These are phyloP conservation scores for Melaleuca alternifolia DNA, from an alignment of 345 rosid species.

Conservation along the genomic window DNA sequence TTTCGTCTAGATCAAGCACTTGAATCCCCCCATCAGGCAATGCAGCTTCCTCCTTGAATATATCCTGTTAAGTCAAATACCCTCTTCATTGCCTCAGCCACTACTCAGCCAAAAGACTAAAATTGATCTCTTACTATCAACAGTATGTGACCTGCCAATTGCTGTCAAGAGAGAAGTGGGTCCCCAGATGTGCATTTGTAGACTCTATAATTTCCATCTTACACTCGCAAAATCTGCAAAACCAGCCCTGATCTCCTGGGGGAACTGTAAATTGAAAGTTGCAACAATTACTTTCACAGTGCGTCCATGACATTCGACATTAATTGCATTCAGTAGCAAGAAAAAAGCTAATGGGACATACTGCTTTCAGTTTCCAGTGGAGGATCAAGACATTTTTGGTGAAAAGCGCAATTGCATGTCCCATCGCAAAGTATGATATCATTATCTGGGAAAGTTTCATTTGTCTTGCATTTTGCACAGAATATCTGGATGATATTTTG, in stretches of 20 bases:
- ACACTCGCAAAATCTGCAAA: slow-evolving; percentile 81
- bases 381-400: slow-evolving; percentile 90
- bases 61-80: slow-evolving; percentile 41
- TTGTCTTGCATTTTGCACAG: slow-evolving; percentile 82
- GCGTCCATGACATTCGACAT: background rate
- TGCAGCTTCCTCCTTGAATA: slow-evolving; percentile 78
- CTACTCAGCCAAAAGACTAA: background rate
- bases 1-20: slow-evolving; percentile 48
- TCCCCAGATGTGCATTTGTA: slow-evolving; percentile 91
- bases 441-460: slow-evolving; percentile 81
- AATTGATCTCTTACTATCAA: background rate
- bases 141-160: slow-evolving; percentile 62
- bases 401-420: slow-evolving; percentile 86
- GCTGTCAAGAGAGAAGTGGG: slow-evolving; percentile 52
- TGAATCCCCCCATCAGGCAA: slow-evolving; percentile 39
- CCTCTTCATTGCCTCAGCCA: background rate
- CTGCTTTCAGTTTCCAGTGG: slow-evolving; percentile 83
- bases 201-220: slow-evolving; percentile 85
- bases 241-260: slow-evolving; percentile 97
- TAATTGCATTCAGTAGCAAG: background rate
- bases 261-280: slow-evolving; percentile 55
- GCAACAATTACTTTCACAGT: slow-evolving; percentile 6
- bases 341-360: slow-evolving; percentile 20
- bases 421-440: slow-evolving; percentile 97
- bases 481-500: slow-evolving; percentile 44